phyloP scores from a whole-genome alignment of 2,329 filamentous ascomycete genomes.

The Hypoxylon sp. region DNA sequence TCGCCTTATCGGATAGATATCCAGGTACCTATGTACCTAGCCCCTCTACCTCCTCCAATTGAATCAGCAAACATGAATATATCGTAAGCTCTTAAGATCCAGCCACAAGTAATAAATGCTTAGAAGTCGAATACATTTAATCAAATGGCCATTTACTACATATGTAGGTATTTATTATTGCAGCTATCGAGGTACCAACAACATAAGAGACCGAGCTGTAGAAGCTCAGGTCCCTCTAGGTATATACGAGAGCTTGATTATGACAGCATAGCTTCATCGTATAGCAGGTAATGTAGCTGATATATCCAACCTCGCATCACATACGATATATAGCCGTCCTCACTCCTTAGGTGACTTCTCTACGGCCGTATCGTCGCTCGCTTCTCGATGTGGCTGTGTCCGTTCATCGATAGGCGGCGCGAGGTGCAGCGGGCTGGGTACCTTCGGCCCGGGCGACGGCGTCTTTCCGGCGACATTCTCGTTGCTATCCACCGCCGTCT shows the following conservation, averaged over 20 bases:
- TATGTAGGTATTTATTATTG: conserved; percentile 15
- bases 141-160: too few relatives aligned
- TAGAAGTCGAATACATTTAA: too few relatives aligned
- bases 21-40: not conserved
- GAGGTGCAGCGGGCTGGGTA: conserved; percentile 17
- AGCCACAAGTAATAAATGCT: too few relatives aligned
- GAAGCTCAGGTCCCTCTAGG: not conserved
- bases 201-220: conserved; percentile 7
- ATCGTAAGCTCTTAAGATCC: too few relatives aligned
- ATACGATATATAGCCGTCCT: not conserved
- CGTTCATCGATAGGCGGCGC: conserved; percentile 14
- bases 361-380: conserved; percentile 25
- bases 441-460: conserved; percentile 21
- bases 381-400: conserved; percentile 11
- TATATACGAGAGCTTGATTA: not conserved
- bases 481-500: conserved; percentile 40
- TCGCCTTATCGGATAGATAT: conserved; percentile 6
- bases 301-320: conserved; percentile 2
- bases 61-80: too few relatives aligned
- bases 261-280: not conserved
- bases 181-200: conserved; percentile 23
- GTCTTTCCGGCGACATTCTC: conserved; percentile 30
- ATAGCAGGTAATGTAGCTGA: not conserved
- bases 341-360: conserved; percentile 10
- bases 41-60: too few relatives aligned